Percentiles rank a stretch among this genome's conserved stretches.
Evolutionary conservation across 768 basidiomycete species (phyloP).

Genomic region (Tricholoma hemisulphureum): DNA sequence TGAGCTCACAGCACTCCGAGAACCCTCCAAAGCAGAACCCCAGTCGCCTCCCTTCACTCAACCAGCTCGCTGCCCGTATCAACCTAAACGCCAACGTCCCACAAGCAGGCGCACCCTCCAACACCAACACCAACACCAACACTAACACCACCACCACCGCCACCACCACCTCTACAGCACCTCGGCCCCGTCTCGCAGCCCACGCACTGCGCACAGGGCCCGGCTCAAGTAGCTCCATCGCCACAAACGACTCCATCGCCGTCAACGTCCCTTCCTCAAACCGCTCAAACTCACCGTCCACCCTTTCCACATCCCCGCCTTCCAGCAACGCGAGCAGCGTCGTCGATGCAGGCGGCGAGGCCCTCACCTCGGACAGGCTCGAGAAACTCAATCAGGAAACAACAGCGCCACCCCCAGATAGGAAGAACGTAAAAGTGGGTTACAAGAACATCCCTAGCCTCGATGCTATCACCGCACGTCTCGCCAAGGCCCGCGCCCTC

Average conservation of each 20-base stretch:
- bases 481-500: constrained; percentile 68
- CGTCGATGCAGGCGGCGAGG: constrained; percentile 41
- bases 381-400: constrained; percentile 63
- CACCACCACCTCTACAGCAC: constrained; percentile 29
- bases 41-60: constrained; percentile 66
- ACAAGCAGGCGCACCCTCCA: constrained; percentile 22
- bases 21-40: constrained; percentile 15
- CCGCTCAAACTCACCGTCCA: constrained; percentile 64
- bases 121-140: no score
- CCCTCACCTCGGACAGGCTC: constrained; percentile 65
- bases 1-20: constrained; percentile 17
- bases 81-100: constrained; percentile 38
- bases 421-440: constrained; percentile 48
- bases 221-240: constrained; percentile 52
- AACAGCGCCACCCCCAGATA: constrained; percentile 14
- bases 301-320: constrained; percentile 46
- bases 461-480: constrained; percentile 79
- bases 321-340: constrained; percentile 41
- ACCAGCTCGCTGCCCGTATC: constrained; percentile 80
- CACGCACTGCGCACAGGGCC: constrained; percentile 67
- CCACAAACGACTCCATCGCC: constrained; percentile 60
- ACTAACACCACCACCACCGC: constrained; percentile 19
- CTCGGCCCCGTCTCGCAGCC: constrained; percentile 74
- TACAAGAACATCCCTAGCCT: constrained; percentile 89
- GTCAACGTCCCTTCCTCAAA: constrained; percentile 63